Conservation (phyloP, 2,329 filamentous ascomycete genomes). For the Chrysoporthe austroafricana region DNA sequence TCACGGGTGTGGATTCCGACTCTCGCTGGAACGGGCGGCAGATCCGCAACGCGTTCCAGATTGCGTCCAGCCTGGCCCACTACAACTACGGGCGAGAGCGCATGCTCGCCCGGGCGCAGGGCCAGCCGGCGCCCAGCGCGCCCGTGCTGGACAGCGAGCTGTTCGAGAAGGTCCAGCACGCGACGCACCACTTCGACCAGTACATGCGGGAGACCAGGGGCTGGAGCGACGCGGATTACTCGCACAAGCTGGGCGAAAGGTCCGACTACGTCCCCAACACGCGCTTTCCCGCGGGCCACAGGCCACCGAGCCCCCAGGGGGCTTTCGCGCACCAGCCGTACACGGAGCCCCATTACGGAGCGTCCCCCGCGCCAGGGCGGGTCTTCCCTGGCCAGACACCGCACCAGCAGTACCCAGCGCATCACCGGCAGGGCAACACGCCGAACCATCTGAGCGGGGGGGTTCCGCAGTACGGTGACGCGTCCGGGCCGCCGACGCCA, state of each 20-base stretch:
- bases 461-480: neutral
- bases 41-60: constrained; percentile 42
- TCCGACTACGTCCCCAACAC: neutral
- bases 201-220: constrained; percentile 44
- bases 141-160: constrained; percentile 42
- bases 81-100: neutral
- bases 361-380: neutral
- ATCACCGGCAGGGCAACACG: neutral
- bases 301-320: neutral
- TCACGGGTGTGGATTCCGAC: constrained; percentile 23
- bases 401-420: neutral
- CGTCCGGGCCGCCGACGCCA: neutral
- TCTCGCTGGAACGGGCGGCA: constrained; percentile 40
- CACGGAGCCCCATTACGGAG: neutral
- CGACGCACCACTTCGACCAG: constrained; percentile 46
- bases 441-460: neutral
- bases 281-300: neutral
- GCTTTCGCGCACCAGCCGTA: neutral
- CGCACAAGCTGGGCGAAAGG: neutral
- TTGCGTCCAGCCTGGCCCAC: constrained; percentile 30
- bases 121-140: constrained; percentile 40
- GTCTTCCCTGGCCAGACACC: neutral
- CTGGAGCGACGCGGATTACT: neutral
- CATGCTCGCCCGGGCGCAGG: constrained; percentile 36
- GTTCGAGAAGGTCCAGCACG: constrained; percentile 49